Percentiles rank a stretch among this genome's conserved stretches.
phyloP scores from a whole-genome alignment of 1,284 basidiomycete species.

The Rhodotorula mucilaginosa region DNA sequence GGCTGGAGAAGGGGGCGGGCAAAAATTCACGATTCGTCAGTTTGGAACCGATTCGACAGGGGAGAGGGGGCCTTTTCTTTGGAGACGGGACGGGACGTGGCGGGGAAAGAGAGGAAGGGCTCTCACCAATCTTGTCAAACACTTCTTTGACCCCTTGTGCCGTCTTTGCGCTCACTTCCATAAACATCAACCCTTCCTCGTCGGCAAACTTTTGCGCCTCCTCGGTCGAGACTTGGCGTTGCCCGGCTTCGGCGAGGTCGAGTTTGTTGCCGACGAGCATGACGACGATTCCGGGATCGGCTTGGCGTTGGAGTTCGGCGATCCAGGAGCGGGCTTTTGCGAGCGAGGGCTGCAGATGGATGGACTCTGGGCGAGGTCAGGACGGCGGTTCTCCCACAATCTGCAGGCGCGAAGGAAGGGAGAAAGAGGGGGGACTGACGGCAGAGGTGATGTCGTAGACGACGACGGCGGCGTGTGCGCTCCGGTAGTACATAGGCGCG shows the following conservation, averaged over 20 bases:
- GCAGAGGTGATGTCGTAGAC: conserved; percentile 96
- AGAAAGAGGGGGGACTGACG: conserved; percentile 14
- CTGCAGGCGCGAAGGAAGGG: too few species aligned
- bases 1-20: conserved; percentile 55
- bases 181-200: conserved; percentile 88
- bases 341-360: conserved; percentile 63
- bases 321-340: conserved; percentile 99
- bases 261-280: conserved; percentile 90
- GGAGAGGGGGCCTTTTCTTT: not conserved
- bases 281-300: conserved; percentile 97
- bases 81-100: too few species aligned
- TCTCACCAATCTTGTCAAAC: conserved; percentile 90
- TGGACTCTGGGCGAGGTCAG: too few species aligned
- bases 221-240: conserved; percentile 82
- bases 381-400: too few species aligned
- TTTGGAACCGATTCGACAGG: not conserved
- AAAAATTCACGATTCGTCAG: not conserved
- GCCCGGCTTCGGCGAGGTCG: conserved; percentile 50
- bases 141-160: conserved; percentile 93
- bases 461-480: conserved; percentile 95
- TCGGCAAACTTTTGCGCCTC: conserved; percentile 95
- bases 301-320: conserved; percentile 96
- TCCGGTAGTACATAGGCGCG: conserved; percentile 92
- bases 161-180: conserved; percentile 97
- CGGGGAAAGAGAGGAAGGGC: not conserved